phyloP scores from a whole-genome alignment of 208 protist genomes.

The Endotrypanum monterogeii region DNA sequence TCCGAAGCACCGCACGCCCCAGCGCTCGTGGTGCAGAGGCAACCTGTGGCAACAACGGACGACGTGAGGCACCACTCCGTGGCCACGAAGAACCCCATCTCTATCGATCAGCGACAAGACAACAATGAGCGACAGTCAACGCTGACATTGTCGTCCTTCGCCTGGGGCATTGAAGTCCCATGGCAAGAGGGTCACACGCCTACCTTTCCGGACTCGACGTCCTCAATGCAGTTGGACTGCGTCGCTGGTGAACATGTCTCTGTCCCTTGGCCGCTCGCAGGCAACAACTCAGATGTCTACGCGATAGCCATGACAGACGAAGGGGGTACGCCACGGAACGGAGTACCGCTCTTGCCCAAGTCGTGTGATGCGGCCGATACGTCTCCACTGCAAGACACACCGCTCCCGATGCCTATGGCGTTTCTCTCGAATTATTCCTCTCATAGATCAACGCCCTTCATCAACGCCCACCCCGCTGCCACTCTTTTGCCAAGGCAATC shows the following conservation, averaged over 20 bases:
- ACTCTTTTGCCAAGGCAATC: not conserved
- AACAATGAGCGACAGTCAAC: not conserved
- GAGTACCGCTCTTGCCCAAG: not conserved
- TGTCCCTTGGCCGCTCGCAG: not conserved
- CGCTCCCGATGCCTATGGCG: not conserved
- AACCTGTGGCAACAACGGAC: constrained; percentile 3
- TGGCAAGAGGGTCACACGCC: not conserved
- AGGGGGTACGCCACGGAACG: not conserved
- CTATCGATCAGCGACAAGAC: not conserved
- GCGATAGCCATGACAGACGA: not conserved
- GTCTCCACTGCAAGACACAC: not conserved
- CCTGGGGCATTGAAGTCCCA: not conserved
- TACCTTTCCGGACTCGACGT: not conserved
- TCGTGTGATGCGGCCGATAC: not conserved
- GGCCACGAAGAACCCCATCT: not conserved
- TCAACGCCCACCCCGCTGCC: not conserved
- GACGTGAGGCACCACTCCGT: not conserved
- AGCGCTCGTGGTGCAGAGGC: not conserved
- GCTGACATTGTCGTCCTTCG: not conserved
- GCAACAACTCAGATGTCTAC: not conserved
- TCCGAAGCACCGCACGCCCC: not conserved
- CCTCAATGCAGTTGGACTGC: not conserved
- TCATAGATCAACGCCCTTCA: constrained; percentile 5
- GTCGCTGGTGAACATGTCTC: not conserved
- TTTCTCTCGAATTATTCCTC: not conserved